phyloP scores from a whole-genome alignment of 306 rosid genomes.

The Betula pendula region DNA sequence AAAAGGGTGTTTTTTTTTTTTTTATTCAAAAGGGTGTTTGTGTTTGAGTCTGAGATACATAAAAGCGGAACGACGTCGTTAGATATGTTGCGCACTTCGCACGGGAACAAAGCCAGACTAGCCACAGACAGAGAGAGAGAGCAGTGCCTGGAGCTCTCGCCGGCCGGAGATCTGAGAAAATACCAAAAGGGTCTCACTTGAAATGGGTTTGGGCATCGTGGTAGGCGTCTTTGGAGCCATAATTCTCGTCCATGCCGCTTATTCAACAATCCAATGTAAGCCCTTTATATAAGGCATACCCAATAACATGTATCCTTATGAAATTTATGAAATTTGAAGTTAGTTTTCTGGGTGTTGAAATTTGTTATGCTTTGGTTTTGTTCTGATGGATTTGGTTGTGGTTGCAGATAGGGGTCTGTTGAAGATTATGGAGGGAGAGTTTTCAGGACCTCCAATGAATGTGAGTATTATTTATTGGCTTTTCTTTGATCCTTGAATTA shows the following conservation, averaged over 20 bases:
- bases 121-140: too few relatives aligned
- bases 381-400: constrained; percentile 32
- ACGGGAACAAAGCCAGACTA: background rate
- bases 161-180: constrained; percentile 28
- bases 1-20: too few relatives aligned
- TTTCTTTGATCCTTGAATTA: background rate
- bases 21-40: too few relatives aligned
- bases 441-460: constrained; percentile 73
- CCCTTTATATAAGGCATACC: background rate
- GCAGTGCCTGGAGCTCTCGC: constrained; percentile 9
- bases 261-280: constrained; percentile 73
- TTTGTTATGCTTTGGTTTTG: constrained; percentile 7
- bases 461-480: constrained; percentile 35
- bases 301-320: background rate
- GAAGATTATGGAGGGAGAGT: constrained; percentile 89
- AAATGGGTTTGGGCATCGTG: constrained; percentile 51
- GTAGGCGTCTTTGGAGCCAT: constrained; percentile 62
- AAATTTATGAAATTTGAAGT: background rate
- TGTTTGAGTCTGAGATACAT: background rate
- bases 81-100: background rate
- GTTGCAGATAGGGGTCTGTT: constrained; percentile 71
- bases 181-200: constrained; percentile 20
- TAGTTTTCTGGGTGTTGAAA: background rate
- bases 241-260: constrained; percentile 68
- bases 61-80: background rate